A percentile compares a stretch with the other conserved stretches of the same genome.
These are phyloP conservation scores for Ceratorhiza oryzae-sativae DNA, from an alignment of 1,284 basidiomycete species.

Conservation along the genomic window DNA sequence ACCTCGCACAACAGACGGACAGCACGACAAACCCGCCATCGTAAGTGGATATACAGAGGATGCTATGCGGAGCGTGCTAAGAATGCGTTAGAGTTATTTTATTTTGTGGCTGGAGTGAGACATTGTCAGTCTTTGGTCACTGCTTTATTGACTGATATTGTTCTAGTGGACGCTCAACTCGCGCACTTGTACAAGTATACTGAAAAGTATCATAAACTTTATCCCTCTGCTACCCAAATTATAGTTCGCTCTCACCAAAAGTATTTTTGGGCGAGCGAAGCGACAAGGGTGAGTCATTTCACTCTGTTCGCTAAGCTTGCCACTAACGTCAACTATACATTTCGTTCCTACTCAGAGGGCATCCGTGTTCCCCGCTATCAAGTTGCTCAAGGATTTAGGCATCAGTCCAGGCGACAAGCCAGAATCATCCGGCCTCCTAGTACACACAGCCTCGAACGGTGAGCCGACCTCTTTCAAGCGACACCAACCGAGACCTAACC, in stretches of 20 bases:
- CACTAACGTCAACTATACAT: background rate
- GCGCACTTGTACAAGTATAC: constrained; percentile 26
- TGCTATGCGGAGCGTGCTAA: background rate
- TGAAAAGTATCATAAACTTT: constrained; percentile 14
- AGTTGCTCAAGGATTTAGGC: constrained; percentile 15
- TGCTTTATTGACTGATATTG: background rate
- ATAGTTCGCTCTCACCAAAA: constrained; percentile 8
- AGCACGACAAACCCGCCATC: background rate
- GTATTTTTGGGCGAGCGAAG: constrained; percentile 1
- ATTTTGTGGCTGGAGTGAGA: constrained; percentile 31
- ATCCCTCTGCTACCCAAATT: constrained; percentile 28
- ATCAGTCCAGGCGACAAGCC: background rate
- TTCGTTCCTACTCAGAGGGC: background rate
- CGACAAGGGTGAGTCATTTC: constrained; percentile 1
- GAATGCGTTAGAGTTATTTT: background rate
- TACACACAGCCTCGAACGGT: constrained; percentile 24
- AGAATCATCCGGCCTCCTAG: constrained; percentile 7
- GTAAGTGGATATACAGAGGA: background rate
- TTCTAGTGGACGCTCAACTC: constrained; percentile 28
- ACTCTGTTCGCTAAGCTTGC: background rate
- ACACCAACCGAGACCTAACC: background rate
- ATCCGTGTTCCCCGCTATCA: background rate
- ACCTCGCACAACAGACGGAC: background rate
- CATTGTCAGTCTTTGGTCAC: no score
- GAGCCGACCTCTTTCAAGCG: background rate